Evolutionary conservation across 176 grass and related monocot species (phyloP).

Genomic region (Eleusine coracana): DNA sequence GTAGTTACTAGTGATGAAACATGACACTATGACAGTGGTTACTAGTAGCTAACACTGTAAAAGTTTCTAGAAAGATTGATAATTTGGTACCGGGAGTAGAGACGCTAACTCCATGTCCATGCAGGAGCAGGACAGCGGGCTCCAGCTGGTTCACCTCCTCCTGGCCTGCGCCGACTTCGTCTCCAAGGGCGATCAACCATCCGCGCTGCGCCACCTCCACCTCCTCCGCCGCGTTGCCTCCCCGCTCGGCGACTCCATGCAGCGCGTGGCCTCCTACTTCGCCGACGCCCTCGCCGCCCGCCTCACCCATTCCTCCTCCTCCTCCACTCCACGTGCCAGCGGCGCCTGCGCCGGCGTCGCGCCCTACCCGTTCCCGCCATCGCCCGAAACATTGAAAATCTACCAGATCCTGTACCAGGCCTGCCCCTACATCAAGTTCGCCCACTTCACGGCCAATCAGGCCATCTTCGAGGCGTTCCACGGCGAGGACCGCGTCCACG

Average conservation of each 20-base stretch:
- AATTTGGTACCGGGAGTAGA: no score
- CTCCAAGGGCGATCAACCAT: constrained; percentile 54
- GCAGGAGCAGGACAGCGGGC: constrained; percentile 74
- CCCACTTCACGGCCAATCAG: constrained; percentile 92
- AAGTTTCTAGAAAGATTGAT: no score
- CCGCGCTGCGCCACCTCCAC: constrained; percentile 57
- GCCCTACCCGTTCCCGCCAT: constrained; percentile 43
- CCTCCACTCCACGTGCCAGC: constrained; percentile 33
- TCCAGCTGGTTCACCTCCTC: constrained; percentile 75
- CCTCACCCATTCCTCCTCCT: constrained; percentile 48
- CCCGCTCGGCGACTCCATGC: constrained; percentile 73
- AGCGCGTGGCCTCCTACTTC: constrained; percentile 63
- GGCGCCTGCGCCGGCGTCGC: not conserved
- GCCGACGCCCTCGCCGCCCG: constrained; percentile 57
- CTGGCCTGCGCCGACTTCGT: constrained; percentile 83
- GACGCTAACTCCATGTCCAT: not conserved
- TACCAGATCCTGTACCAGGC: constrained; percentile 92
- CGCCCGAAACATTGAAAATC: constrained; percentile 58
- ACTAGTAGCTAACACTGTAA: no score
- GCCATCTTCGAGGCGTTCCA: constrained; percentile 92
- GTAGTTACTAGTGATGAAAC: not conserved
- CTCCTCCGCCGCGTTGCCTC: constrained; percentile 57
- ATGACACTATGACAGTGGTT: no score
- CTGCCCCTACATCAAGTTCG: constrained; percentile 93
- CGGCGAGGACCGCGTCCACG: constrained; percentile 80